Conservation (phyloP, 1,284 basidiomycete species). For the Moesziomyces globuligerus region DNA sequence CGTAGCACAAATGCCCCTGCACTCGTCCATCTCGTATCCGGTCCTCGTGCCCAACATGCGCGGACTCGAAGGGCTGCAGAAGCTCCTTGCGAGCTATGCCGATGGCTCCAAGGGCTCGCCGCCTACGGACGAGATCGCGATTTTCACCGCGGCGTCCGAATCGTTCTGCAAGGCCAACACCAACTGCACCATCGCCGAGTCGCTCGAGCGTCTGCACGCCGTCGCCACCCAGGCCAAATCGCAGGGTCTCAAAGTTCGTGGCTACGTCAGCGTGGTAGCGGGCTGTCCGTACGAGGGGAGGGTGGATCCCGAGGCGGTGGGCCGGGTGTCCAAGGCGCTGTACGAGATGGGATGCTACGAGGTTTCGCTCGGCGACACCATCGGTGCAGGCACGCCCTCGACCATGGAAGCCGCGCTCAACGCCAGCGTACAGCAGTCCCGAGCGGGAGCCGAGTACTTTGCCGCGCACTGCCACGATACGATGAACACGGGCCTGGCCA, state of each 20-base stretch:
- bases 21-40: conserved; percentile 76
- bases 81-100: conserved; percentile 15
- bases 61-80: conserved; percentile 69
- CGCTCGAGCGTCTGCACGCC: conserved; percentile 75
- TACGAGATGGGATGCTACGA: conserved; percentile 94
- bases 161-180: conserved; percentile 85
- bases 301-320: conserved; percentile 77
- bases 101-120: conserved; percentile 1
- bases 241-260: conserved; percentile 79
- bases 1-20: conserved; percentile 73
- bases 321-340: conserved; percentile 77
- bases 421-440: conserved; percentile 71
- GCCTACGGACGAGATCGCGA: conserved; percentile 82
- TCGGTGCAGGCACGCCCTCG: conserved; percentile 82
- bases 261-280: conserved; percentile 79
- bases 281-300: conserved; percentile 86
- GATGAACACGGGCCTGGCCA: conserved; percentile 78
- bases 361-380: conserved; percentile 89
- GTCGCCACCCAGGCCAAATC: conserved; percentile 76
- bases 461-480: conserved; percentile 85
- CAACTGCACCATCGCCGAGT: conserved; percentile 80
- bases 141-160: conserved; percentile 90
- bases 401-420: conserved; percentile 77
- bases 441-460: conserved; percentile 2
- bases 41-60: conserved; percentile 87